phyloP scores from a whole-genome alignment of 192 early-diverging fungal genomes.

The Coemansia nantahalensis region DNA sequence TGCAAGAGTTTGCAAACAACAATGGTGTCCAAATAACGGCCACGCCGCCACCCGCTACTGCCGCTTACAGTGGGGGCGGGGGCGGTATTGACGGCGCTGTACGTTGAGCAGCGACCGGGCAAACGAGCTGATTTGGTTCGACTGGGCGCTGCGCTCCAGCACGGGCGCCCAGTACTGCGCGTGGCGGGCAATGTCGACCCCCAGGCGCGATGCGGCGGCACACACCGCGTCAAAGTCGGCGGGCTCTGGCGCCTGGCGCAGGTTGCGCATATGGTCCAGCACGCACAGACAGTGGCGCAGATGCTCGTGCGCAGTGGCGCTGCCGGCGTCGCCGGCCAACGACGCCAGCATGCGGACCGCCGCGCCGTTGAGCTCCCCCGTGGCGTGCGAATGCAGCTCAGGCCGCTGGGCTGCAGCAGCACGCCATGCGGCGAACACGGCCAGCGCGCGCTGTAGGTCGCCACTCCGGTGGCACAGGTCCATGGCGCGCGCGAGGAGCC shows the following conservation, averaged over 20 bases:
- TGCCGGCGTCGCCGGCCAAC: neutral
- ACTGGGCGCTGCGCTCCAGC: constrained; percentile 5
- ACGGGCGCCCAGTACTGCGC: constrained; percentile 9
- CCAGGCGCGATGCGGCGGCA: constrained; percentile 4
- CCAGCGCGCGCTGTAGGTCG: neutral
- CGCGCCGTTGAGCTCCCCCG: neutral
- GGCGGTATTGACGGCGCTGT: too few relatives aligned
- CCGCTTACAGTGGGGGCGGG: too few relatives aligned
- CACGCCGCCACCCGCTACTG: too few relatives aligned
- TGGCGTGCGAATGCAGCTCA: neutral
- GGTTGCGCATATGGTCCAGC: constrained; percentile 24
- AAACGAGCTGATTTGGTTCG: constrained; percentile 20
- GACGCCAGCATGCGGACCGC: neutral
- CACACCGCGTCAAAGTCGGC: constrained; percentile 15
- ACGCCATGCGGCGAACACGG: too few relatives aligned
- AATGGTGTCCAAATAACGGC: too few relatives aligned
- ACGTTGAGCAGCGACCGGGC: constrained; percentile 29
- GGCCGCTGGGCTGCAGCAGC: too few relatives aligned
- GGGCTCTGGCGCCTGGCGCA: constrained; percentile 11
- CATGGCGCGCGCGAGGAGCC: neutral
- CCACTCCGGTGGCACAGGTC: neutral
- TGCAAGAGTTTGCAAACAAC: too few relatives aligned
- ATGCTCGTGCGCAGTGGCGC: too few relatives aligned
- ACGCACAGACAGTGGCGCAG: constrained; percentile 5
- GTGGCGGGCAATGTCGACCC: constrained; percentile 11